Evolutionary conservation across 2,329 filamentous ascomycete genomes (phyloP), one percentile per base, ranked within the genome.

Genomic region (Nothophaeocryptopus gaeumannii): DNA sequence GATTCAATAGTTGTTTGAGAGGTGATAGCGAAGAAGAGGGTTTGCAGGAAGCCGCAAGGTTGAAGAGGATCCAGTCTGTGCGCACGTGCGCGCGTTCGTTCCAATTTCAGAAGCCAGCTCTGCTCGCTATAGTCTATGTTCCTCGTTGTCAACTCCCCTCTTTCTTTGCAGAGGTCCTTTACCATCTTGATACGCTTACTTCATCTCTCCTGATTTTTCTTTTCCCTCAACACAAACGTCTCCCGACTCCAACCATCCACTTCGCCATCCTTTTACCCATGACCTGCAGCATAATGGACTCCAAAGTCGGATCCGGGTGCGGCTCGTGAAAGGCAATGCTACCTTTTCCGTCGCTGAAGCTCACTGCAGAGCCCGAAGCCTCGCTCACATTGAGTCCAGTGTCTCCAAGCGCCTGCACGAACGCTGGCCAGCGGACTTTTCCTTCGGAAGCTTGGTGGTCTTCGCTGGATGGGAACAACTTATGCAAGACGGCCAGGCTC

Each of bases 231-330:
- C 8, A 56, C 48, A 58, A 65, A 42, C 31, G 53, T 39, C 26
- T 59, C 58, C 7, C 54, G 39, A 8, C 31, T 36, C 61, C 63
- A 66, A 3, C 58, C 60, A 53, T 67, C 59, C 62, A 64, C 41
- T 60, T 66, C 13, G 51, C 58, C 60, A 68, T 53, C 1, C 64
- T 53, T 20, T 57, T 55, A 8, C 62, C 62, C 51, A 65, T 65
- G 0, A 45, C 55, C 16, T 59, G 61, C 8, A 68, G 40, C 61
- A 64, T 62, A 14, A 65, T 42, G 0, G 60, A 50, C 39, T 66
- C 61, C 14, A 67, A 54, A 5, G 44, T 59, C 0, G 60, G 46
- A 3, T 57, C 55, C 1, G 64, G 65, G 50, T 68, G 65, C 0
- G 62, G 65, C 31, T 55, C 58, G 50, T 67, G 64, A 20, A 69